Evolutionary conservation across 805 yeast species (phyloP).

Genomic region (Teunomyces atbi): DNA sequence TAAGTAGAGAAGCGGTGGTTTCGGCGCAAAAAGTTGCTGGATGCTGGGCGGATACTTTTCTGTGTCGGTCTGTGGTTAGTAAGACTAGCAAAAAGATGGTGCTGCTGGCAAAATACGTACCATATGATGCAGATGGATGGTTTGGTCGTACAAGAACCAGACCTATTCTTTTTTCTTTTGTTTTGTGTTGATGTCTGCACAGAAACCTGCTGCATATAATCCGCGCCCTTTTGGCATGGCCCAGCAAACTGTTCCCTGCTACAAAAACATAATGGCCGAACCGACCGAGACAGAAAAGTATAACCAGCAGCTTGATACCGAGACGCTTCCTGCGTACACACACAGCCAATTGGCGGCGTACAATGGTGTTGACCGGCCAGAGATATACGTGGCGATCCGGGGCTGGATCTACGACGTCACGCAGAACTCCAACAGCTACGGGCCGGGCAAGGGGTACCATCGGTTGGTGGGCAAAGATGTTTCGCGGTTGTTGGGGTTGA

Average conservation of each 20-base stretch:
- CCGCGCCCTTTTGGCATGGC: too few species aligned
- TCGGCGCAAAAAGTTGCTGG: conserved; percentile 54
- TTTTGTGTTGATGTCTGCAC: not conserved
- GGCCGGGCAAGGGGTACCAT: conserved; percentile 73
- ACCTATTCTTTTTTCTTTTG: not conserved
- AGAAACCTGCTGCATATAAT: not conserved
- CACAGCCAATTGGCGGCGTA: conserved; percentile 30
- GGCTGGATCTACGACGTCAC: conserved; percentile 81
- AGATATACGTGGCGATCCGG: conserved; percentile 70
- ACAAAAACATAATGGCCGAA: too few species aligned
- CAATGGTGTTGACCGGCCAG: conserved; percentile 28
- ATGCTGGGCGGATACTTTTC: conserved; percentile 40
- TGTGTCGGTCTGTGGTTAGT: conserved; percentile 7
- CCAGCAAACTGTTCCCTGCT: too few species aligned
- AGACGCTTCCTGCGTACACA: conserved; percentile 32
- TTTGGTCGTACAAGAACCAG: too few species aligned
- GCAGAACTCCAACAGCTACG: conserved; percentile 62
- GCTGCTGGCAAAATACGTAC: too few species aligned
- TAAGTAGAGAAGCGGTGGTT: conserved; percentile 52
- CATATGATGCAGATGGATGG: too few species aligned
- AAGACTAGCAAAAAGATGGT: not conserved
- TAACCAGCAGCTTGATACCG: conserved; percentile 31
- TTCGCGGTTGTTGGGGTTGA: conserved; percentile 70
- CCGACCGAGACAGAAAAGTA: conserved; percentile 24
- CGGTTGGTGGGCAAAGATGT: conserved; percentile 76